Conservation (phyloP, 495 filamentous ascomycete genomes). For the Hypoxylon lenormandii region DNA sequence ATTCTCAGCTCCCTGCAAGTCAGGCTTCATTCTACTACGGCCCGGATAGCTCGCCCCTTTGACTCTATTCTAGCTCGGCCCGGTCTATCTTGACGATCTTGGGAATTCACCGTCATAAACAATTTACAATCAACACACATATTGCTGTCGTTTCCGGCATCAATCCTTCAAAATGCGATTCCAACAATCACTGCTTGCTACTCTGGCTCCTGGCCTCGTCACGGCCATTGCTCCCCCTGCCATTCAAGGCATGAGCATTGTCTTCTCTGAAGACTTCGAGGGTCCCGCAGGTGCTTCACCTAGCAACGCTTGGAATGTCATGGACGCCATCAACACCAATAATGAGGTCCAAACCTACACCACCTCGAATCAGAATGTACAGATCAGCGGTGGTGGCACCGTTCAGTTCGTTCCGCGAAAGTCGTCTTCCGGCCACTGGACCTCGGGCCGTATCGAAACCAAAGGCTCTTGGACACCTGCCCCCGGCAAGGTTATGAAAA, state of each 20-base stretch:
- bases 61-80: conserved; percentile 1
- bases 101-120: conserved; percentile 34
- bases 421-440: conserved; percentile 57
- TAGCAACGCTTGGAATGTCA: conserved; percentile 53
- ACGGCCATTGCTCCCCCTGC: conserved; percentile 47
- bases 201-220: conserved; percentile 43
- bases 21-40: conserved; percentile 43
- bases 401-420: conserved; percentile 61
- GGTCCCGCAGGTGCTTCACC: conserved; percentile 46
- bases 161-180: conserved; percentile 49
- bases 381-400: conserved; percentile 61
- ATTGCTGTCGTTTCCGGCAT: conserved; percentile 21
- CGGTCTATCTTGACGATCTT: conserved; percentile 28
- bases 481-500: conserved; percentile 55
- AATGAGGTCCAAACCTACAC: conserved; percentile 61
- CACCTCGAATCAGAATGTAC: conserved; percentile 57
- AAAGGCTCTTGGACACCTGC: conserved; percentile 56
- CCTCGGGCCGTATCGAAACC: conserved; percentile 64
- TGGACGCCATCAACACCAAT: conserved; percentile 59
- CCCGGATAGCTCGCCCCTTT: conserved; percentile 37
- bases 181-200: conserved; percentile 38
- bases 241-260: conserved; percentile 48
- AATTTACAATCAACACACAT: conserved; percentile 15
- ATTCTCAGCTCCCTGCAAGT: conserved; percentile 43
- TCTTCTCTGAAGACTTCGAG: conserved; percentile 51